Evolutionary conservation across 2,329 filamentous ascomycete species (phyloP).

Genomic region (Pseudocercospora fijiensis): DNA sequence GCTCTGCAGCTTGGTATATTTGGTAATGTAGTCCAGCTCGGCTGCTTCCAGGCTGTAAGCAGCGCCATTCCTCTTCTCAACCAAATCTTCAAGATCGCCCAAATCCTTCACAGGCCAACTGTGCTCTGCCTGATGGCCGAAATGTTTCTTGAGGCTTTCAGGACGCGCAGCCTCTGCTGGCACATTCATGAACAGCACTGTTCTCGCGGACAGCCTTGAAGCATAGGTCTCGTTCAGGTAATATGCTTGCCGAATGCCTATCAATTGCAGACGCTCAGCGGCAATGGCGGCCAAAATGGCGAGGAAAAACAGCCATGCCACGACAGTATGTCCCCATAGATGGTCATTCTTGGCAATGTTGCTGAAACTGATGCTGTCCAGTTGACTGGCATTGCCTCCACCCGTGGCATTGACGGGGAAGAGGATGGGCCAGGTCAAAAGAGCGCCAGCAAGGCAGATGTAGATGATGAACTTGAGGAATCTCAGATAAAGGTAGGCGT

Average conservation of each 20-base stretch:
- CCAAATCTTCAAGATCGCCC: slow-evolving; percentile 46
- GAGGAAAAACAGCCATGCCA: slow-evolving; percentile 46
- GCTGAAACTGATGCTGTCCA: slow-evolving; percentile 38
- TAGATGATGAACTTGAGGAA: slow-evolving; percentile 48
- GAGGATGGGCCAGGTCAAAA: slow-evolving; percentile 49
- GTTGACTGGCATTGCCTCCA: slow-evolving; percentile 34
- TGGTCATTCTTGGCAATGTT: slow-evolving; percentile 45
- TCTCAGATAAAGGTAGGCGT: slow-evolving; percentile 50
- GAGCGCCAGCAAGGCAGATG: slow-evolving; percentile 45
- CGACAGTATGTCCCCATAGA: slow-evolving; percentile 47
- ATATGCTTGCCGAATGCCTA: slow-evolving; percentile 51
- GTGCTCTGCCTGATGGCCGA: slow-evolving; percentile 41
- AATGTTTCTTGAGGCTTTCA: slow-evolving; percentile 36
- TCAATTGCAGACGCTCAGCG: slow-evolving; percentile 48
- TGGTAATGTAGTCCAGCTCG: slow-evolving; percentile 46
- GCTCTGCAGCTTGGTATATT: slow-evolving; percentile 34
- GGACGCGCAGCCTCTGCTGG: slow-evolving; percentile 37
- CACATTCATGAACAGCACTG: slow-evolving; percentile 51
- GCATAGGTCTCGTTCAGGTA: slow-evolving; percentile 47
- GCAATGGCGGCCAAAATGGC: slow-evolving; percentile 46
- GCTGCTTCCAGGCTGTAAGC: slow-evolving; percentile 47
- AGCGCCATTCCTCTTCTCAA: slow-evolving; percentile 46
- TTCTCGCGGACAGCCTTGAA: slow-evolving; percentile 48
- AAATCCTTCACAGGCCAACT: slow-evolving; percentile 49
- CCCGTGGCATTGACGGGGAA: slow-evolving; percentile 50